Percentiles rank a stretch among this genome's conserved stretches.
Conservation (phyloP, 208 protist species). For the Trypanosoma conorhini region DNA sequence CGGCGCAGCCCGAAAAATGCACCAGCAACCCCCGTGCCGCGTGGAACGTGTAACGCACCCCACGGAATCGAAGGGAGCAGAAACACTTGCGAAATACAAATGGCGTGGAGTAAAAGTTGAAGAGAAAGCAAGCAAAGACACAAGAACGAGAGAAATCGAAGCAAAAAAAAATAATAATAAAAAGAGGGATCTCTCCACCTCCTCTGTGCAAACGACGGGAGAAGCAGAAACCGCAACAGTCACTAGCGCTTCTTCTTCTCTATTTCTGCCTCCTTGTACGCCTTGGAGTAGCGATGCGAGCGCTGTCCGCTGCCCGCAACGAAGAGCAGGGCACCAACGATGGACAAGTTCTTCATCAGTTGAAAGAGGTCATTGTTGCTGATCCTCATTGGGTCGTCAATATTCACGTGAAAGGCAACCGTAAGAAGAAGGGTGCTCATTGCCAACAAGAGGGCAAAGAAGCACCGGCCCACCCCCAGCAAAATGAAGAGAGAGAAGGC, state of each 20-base stretch:
- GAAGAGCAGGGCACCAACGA: conserved; percentile 73
- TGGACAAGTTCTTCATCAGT: conserved; percentile 57
- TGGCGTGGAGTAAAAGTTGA: neutral
- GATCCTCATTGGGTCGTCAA: conserved; percentile 35
- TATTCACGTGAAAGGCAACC: conserved; percentile 62
- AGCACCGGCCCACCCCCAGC: conserved; percentile 74
- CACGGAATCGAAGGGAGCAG: conserved; percentile 11
- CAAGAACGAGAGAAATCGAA: conserved; percentile 4
- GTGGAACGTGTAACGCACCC: too few species aligned
- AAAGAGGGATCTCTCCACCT: neutral
- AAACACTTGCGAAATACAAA: conserved; percentile 20
- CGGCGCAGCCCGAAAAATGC: too few species aligned
- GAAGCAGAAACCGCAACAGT: conserved; percentile 1
- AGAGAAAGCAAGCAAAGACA: neutral
- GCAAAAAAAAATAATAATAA: conserved; percentile 21
- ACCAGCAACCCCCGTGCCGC: too few species aligned
- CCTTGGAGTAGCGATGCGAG: conserved; percentile 37
- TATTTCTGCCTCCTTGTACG: conserved; percentile 18
- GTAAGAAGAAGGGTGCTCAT: conserved; percentile 49
- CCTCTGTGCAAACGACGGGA: conserved; percentile 1
- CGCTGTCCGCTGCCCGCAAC: conserved; percentile 63
- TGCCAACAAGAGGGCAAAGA: conserved; percentile 77
- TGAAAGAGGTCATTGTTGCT: conserved; percentile 42
- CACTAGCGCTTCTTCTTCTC: conserved; percentile 38
- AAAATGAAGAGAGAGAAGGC: conserved; percentile 81